Evolutionary conservation across 306 rosid genomes (phyloP).

Genomic region (Cicer chorassanicum): DNA sequence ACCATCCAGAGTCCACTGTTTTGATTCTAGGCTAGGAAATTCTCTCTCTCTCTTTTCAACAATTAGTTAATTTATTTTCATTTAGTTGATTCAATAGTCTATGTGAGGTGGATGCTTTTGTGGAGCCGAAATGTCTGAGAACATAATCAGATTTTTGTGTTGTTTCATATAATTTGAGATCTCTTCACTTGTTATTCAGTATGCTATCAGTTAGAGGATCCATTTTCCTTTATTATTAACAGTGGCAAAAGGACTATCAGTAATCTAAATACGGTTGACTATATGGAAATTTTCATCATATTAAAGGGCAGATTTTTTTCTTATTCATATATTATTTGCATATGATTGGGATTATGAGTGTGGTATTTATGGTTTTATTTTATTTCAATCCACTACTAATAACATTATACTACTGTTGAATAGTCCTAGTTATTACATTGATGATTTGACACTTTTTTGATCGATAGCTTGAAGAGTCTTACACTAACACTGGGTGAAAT

Average conservation of each 20-base stretch:
- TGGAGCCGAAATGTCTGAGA: not conserved
- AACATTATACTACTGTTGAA: not conserved
- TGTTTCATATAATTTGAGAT: slow-evolving; percentile 1
- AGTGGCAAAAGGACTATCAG: not conserved
- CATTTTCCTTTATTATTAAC: not conserved
- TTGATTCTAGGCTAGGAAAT: not conserved
- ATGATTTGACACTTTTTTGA: slow-evolving; percentile 30
- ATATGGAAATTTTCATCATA: slow-evolving; percentile 19
- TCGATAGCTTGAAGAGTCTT: slow-evolving; percentile 16
- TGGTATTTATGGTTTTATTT: not conserved
- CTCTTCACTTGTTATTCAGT: not conserved
- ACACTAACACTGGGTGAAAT: not conserved
- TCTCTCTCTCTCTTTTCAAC: not conserved
- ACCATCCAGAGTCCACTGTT: slow-evolving; percentile 15
- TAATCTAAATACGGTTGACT: not conserved
- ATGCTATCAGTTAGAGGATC: not conserved
- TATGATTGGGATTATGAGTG: not conserved
- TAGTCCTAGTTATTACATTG: slow-evolving; percentile 4
- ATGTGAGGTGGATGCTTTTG: not conserved
- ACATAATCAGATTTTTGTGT: not conserved
- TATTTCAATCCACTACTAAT: slow-evolving; percentile 17
- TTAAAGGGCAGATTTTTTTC: slow-evolving; percentile 2
- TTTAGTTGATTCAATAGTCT: slow-evolving; percentile 19
- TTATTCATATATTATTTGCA: not conserved
- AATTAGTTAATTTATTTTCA: slow-evolving; percentile 31